Percentiles rank a stretch among this genome's conserved stretches.
Evolutionary conservation across 306 rosid species (phyloP).

Genomic region (Alnus glutinosa): DNA sequence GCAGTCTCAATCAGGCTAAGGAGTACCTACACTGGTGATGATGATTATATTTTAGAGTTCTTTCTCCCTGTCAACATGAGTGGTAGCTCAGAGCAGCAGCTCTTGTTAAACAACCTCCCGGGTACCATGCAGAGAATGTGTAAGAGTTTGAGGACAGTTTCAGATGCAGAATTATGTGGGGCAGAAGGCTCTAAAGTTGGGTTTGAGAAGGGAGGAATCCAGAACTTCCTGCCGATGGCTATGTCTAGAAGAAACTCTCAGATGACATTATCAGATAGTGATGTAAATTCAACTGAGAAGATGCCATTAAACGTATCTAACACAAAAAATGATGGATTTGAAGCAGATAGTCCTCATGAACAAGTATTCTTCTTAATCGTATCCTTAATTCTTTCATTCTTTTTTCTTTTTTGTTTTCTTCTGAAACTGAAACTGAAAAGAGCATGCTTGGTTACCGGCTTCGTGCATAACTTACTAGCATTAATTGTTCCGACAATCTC

Average conservation of each 20-base stretch:
- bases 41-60: constrained; percentile 84
- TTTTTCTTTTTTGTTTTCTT: constrained; percentile 11
- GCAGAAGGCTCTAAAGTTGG: constrained; percentile 31
- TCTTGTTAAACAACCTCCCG: constrained; percentile 75
- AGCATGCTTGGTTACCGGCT: constrained; percentile 7
- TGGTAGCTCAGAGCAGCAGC: constrained; percentile 78
- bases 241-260: constrained; percentile 42
- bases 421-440: constrained; percentile 9
- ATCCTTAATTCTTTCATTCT: constrained; percentile 5
- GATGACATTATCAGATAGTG: constrained; percentile 38
- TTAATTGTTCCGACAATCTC: neutral
- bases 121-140: constrained; percentile 87
- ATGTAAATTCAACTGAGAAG: constrained; percentile 36
- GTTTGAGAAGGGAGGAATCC: constrained; percentile 33
- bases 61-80: constrained; percentile 77
- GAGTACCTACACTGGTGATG: constrained; percentile 67
- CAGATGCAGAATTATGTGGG: constrained; percentile 53
- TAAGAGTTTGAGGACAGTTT: constrained; percentile 76
- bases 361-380: constrained; percentile 38
- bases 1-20: constrained; percentile 86
- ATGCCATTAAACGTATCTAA: constrained; percentile 32
- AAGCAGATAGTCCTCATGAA: constrained; percentile 39
- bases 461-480: constrained; percentile 14
- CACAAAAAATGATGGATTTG: constrained; percentile 35
- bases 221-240: constrained; percentile 19